Conservation (phyloP, 148 eudicot genomes). For the Amaranthus cruentus region DNA sequence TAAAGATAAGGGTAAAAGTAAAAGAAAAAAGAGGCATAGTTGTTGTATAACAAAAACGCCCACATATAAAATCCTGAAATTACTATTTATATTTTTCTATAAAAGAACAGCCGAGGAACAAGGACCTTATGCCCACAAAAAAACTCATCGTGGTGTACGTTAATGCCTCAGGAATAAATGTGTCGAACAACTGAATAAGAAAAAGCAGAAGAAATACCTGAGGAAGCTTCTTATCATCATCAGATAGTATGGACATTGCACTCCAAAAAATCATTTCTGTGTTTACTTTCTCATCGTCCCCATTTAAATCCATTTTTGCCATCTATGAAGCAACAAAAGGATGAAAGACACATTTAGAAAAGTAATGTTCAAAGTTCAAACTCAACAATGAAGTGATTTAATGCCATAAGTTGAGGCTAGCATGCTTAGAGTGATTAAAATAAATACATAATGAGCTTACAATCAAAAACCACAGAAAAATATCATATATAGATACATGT, state of each 20-base stretch:
- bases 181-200: neutral
- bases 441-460: neutral
- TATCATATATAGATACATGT: neutral
- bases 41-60: too few species aligned
- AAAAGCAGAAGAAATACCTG: conserved; percentile 49
- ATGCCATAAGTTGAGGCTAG: neutral
- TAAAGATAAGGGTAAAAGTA: too few species aligned
- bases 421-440: neutral
- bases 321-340: conserved; percentile 43
- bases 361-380: neutral
- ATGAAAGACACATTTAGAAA: neutral
- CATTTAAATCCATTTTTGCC: conserved; percentile 94
- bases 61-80: too few species aligned
- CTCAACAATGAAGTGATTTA: neutral
- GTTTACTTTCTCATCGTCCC: conserved; percentile 86
- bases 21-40: too few species aligned
- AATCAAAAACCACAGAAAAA: neutral
- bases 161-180: neutral
- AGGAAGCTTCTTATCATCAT: conserved; percentile 95
- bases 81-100: too few species aligned
- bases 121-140: too few species aligned
- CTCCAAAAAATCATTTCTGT: conserved; percentile 90
- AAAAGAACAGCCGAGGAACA: too few species aligned
- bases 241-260: conserved; percentile 98
- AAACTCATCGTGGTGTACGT: neutral